A percentile compares a stretch with the other conserved stretches of the same genome.
These are phyloP conservation scores for Grigorovia transvaalensis DNA, from an alignment of 805 yeast genomes.

Conservation along the genomic window DNA sequence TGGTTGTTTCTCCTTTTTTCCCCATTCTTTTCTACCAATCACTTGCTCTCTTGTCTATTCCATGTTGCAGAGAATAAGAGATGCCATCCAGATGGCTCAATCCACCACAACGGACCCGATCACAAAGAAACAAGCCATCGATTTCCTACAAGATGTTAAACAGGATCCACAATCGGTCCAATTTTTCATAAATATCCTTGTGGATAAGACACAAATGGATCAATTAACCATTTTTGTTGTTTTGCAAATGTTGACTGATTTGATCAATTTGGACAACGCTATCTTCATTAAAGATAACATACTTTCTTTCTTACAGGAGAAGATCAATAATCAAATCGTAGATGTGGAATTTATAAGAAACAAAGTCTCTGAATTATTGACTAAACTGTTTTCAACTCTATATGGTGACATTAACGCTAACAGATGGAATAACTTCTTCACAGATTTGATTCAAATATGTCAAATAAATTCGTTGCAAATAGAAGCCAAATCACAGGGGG, in stretches of 20 bases:
- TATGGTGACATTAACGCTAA: slow-evolving; percentile 25
- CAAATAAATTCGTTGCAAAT: slow-evolving; percentile 10
- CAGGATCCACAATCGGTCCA: slow-evolving; percentile 19
- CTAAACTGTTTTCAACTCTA: slow-evolving; percentile 25
- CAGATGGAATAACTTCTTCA: slow-evolving; percentile 25
- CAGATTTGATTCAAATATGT: slow-evolving; percentile 20
- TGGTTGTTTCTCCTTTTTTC: no score
- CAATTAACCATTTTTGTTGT: slow-evolving; percentile 26
- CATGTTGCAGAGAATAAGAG: slow-evolving; percentile 52
- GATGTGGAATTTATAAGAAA: slow-evolving; percentile 27
- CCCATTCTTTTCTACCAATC: no score
- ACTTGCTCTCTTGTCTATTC: neutral
- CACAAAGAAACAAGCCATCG: slow-evolving; percentile 47
- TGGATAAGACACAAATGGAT: slow-evolving; percentile 15
- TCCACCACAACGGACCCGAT: slow-evolving; percentile 53
- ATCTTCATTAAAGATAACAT: slow-evolving; percentile 16
- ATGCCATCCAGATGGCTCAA: slow-evolving; percentile 78
- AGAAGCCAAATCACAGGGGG: neutral
- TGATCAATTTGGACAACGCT: slow-evolving; percentile 7
- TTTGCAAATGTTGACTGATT: slow-evolving; percentile 24
- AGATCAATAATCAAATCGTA: slow-evolving; percentile 10
- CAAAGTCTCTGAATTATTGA: slow-evolving; percentile 25
- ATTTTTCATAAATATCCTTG: slow-evolving; percentile 18
- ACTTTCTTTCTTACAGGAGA: slow-evolving; percentile 17
- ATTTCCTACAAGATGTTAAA: slow-evolving; percentile 22